These are phyloP conservation scores for Inga oerstediana DNA, from an alignment of 306 rosid species.

Conservation along the genomic window DNA sequence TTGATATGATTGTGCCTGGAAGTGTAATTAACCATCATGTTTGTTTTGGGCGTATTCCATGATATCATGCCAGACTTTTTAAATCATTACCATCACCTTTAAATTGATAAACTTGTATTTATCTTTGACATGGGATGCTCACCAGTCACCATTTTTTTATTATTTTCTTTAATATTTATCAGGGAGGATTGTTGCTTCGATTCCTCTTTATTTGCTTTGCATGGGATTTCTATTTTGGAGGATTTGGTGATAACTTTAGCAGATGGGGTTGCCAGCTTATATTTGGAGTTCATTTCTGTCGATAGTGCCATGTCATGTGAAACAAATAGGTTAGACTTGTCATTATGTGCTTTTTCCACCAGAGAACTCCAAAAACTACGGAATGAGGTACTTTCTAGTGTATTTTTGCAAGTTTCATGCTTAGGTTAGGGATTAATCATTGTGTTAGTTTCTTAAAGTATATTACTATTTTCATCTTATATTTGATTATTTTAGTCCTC, in stretches of 20 bases:
- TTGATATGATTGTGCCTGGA: slow-evolving; percentile 8
- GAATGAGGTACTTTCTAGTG: slow-evolving; percentile 64
- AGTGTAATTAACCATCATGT: neutral
- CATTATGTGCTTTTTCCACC: slow-evolving; percentile 81
- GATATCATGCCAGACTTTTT: slow-evolving; percentile 7
- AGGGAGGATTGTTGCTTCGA: slow-evolving; percentile 73
- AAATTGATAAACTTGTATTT: neutral
- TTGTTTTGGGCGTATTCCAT: slow-evolving; percentile 27
- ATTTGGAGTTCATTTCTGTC: slow-evolving; percentile 88
- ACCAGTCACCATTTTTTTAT: slow-evolving; percentile 32
- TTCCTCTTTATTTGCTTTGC: slow-evolving; percentile 54
- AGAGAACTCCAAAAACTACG: slow-evolving; percentile 90
- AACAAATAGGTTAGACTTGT: slow-evolving; percentile 57
- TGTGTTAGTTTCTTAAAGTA: neutral
- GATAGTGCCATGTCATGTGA: slow-evolving; percentile 76
- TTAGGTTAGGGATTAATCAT: slow-evolving; percentile 1
- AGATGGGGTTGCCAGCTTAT: slow-evolving; percentile 82
- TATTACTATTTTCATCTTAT: neutral
- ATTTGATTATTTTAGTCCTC: neutral
- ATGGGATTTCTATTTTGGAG: slow-evolving; percentile 86
- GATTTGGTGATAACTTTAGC: slow-evolving; percentile 84
- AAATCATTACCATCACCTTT: neutral
- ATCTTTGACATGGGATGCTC: slow-evolving; percentile 31
- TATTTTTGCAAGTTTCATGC: slow-evolving; percentile 20
- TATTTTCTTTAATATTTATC: slow-evolving; percentile 3